Conservation (phyloP, 164 flowering plant species). For the Saururus chinensis region DNA sequence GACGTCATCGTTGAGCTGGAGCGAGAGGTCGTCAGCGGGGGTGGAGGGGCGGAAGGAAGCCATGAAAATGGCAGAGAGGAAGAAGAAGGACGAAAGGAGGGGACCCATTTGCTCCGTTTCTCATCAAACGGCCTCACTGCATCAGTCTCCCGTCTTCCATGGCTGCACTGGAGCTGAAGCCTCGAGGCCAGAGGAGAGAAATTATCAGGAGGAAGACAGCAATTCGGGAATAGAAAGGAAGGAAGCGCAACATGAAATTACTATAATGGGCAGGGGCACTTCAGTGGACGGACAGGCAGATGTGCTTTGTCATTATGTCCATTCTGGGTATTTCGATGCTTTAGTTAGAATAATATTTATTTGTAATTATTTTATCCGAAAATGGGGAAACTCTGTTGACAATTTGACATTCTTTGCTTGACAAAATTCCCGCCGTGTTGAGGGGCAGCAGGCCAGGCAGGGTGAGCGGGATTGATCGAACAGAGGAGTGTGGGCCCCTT, state of each 20-base stretch:
- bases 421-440: too few species aligned
- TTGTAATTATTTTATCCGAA: too few species aligned
- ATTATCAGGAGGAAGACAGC: background rate
- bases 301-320: too few species aligned
- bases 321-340: too few species aligned
- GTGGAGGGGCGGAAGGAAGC: slow-evolving; percentile 1
- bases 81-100: background rate
- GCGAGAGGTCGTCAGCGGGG: slow-evolving; percentile 8
- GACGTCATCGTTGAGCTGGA: slow-evolving; percentile 67
- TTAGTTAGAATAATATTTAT: too few species aligned
- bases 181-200: background rate
- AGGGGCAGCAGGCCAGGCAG: too few species aligned
- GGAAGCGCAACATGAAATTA: background rate
- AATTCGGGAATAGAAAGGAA: background rate
- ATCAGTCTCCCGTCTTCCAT: background rate
- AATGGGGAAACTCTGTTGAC: too few species aligned
- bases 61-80: background rate
- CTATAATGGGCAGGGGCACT: background rate
- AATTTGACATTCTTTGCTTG: too few species aligned
- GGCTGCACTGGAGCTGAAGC: background rate
- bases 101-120: background rate
- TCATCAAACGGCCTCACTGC: background rate
- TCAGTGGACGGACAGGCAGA: too few species aligned
- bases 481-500: too few species aligned
- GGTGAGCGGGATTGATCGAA: too few species aligned